Conservation (phyloP, 2,329 filamentous ascomycete genomes). For the Colletotrichum sp. region DNA sequence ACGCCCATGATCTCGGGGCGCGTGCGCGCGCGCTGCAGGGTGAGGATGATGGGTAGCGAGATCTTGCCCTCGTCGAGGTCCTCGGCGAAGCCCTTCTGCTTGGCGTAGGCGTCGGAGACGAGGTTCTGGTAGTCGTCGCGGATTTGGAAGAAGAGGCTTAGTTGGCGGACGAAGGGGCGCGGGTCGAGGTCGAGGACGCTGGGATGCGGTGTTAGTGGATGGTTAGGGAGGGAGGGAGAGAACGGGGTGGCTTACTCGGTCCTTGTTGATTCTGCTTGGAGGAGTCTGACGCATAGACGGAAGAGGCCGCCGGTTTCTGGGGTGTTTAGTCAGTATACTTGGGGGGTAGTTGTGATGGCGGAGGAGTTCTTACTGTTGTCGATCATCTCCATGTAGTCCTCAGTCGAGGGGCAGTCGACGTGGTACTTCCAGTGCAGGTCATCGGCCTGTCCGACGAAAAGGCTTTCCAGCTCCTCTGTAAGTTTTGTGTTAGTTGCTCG, state of each 20-base stretch:
- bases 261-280: background rate
- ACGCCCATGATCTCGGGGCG: background rate
- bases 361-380: slow-evolving; percentile 3
- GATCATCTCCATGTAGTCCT: slow-evolving; percentile 88
- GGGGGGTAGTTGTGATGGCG: background rate
- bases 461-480: slow-evolving; percentile 60
- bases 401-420: slow-evolving; percentile 80
- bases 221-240: too few species aligned
- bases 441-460: slow-evolving; percentile 88
- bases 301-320: slow-evolving; percentile 27
- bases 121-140: slow-evolving; percentile 37
- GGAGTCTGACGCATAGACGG: background rate
- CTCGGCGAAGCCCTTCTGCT: slow-evolving; percentile 43
- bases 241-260: background rate
- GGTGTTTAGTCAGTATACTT: background rate
- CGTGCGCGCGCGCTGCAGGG: background rate
- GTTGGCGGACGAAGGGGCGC: slow-evolving; percentile 1
- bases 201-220: background rate
- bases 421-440: slow-evolving; percentile 89
- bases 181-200: background rate
- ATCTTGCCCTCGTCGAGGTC: slow-evolving; percentile 47
- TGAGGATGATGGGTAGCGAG: slow-evolving; percentile 34
- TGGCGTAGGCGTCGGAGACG: slow-evolving; percentile 31
- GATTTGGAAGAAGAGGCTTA: slow-evolving; percentile 35
- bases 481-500: slow-evolving; percentile 50